Conservation (phyloP, 805 yeast genomes). For the Sugiyamaella valdiviana region DNA sequence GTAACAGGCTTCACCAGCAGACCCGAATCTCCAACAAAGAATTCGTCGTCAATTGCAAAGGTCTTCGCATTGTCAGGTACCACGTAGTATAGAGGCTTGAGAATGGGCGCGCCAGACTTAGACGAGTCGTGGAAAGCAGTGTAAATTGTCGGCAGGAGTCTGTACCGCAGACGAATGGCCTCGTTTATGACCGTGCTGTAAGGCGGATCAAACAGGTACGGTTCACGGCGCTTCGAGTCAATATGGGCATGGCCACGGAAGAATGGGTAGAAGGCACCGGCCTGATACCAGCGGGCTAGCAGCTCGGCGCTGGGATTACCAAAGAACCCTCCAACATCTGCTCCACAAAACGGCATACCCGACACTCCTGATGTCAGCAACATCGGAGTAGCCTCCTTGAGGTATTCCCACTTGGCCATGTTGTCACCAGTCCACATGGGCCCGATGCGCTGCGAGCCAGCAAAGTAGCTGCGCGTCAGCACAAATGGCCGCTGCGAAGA, state of each 20-base stretch:
- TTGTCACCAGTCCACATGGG: conserved; percentile 99
- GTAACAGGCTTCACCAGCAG: conserved; percentile 77
- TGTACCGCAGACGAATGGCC: conserved; percentile 67
- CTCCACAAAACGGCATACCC: conserved; percentile 90
- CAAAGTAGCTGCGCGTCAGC: conserved; percentile 75
- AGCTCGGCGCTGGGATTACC: conserved; percentile 82
- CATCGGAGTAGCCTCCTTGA: conserved; percentile 81
- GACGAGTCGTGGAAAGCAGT: conserved; percentile 68
- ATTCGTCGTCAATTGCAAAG: conserved; percentile 72
- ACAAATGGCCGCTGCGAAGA: conserved; percentile 66
- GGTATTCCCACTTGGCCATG: conserved; percentile 85
- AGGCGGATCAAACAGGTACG: conserved; percentile 79
- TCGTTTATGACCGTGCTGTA: conserved; percentile 59
- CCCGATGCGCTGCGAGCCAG: conserved; percentile 87
- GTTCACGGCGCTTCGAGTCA: conserved; percentile 88
- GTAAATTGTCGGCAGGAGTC: conserved; percentile 70
- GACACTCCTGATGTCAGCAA: conserved; percentile 69
- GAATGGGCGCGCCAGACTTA: conserved; percentile 57
- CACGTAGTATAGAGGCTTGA: conserved; percentile 35
- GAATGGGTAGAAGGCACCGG: conserved; percentile 94
- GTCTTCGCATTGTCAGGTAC: conserved; percentile 36
- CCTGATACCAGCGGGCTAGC: conserved; percentile 88
- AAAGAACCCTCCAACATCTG: conserved; percentile 96
- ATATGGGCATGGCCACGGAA: conserved; percentile 96
- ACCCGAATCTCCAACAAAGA: conserved; percentile 67